A percentile compares a stretch with the other conserved stretches of the same genome.
phyloP scores from a whole-genome alignment of 805 yeast genomes.

The Lipomyces orientalis region DNA sequence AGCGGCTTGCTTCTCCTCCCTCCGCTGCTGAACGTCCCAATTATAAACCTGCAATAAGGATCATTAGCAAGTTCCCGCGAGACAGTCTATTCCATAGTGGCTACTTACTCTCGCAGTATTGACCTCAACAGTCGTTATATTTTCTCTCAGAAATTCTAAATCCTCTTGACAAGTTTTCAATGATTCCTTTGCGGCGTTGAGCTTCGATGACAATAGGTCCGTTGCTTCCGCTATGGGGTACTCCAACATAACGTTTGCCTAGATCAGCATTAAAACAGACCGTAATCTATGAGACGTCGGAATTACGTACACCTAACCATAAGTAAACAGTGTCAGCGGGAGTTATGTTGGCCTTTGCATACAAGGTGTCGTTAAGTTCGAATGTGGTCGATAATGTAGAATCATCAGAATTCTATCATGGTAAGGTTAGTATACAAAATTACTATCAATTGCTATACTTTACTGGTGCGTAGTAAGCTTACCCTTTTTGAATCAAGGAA shows the following conservation, averaged over 20 bases:
- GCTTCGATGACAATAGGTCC: conserved; percentile 65
- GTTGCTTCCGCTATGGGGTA: conserved; percentile 90
- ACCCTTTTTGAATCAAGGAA: conserved; percentile 58
- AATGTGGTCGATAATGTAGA: conserved; percentile 70
- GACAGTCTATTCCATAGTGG: neutral
- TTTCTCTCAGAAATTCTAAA: conserved; percentile 79
- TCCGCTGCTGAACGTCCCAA: conserved; percentile 48
- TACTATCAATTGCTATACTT: conserved; percentile 1
- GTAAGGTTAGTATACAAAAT: conserved; percentile 21
- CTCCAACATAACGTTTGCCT: conserved; percentile 94
- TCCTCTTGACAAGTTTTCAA: conserved; percentile 75
- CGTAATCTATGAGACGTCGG: neutral
- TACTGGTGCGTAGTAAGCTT: conserved; percentile 30
- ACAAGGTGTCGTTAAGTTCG: conserved; percentile 91
- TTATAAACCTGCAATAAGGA: conserved; percentile 40
- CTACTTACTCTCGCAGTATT: conserved; percentile 75
- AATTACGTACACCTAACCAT: conserved; percentile 75
- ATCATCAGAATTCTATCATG: conserved; percentile 46
- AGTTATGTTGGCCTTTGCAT: conserved; percentile 77
- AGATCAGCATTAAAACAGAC: neutral
- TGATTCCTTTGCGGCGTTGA: conserved; percentile 65
- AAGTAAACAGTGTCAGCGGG: conserved; percentile 71
- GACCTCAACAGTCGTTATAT: conserved; percentile 97
- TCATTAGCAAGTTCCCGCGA: neutral
- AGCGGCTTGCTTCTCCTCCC: conserved; percentile 30